Evolutionary conservation across 2,329 filamentous ascomycete genomes (phyloP), one percentile per base, ranked within the genome.

Genomic region (Aspergillus tubingensis): DNA sequence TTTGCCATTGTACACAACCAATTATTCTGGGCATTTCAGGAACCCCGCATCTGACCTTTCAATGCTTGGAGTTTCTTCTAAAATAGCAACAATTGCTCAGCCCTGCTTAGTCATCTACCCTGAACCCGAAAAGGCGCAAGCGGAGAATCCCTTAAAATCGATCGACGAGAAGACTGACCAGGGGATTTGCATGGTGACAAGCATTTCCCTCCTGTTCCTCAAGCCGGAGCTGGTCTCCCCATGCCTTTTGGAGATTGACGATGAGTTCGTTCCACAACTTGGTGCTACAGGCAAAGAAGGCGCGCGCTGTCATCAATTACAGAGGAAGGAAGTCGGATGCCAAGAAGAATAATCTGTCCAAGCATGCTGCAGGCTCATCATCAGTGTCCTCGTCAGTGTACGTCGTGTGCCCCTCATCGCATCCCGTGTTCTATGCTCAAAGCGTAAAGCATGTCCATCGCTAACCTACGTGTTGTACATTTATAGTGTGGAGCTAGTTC

Each of bases 251-350:
- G 49, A 65, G 61, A 61, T 62, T 58, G 68, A 75, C 64, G 52
- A 77, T 77, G 75, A 74, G 65, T 67, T 68, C 73, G 56, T 65
- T 76, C 57, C 65, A 70, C 51, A 72, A 76, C 60, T 62, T 72
- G 53, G 62, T 70, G 48, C 65, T 67, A 49, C 65, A 73, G 49
- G 71, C 70, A 62, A 73, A 74, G 64, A 72, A 68, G 63, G 66
- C 73, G 58, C 72, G 74, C 64, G 67, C 69, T 62, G 67, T 71
- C 48, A 68, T 75, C 58, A 66, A 70, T 54, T 64, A 66, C 58
- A 66, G 68, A 56, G 70, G 67, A 60, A 72, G 66, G 62, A 74
- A 69, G 65, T 63, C 65, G 27, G 64, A 68, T 32, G 55, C 62
- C 54, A 71, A 71, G 54, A 67, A 67, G 57, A 68, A 65, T 57